Evolutionary conservation across 1,139 yeast genomes (phyloP).

Genomic region (Nadsonia commutata): DNA sequence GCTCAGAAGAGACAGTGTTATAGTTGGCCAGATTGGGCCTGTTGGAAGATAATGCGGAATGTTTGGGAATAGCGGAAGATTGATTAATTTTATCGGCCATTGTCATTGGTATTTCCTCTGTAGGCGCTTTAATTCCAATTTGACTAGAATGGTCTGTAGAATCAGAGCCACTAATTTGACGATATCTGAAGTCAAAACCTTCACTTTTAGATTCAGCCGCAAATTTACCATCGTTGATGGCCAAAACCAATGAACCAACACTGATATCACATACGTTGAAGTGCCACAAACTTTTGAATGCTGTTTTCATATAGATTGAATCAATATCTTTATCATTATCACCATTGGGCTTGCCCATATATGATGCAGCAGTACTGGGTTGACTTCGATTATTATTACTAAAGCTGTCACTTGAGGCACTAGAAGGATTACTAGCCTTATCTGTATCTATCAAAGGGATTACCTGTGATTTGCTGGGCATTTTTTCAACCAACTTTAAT

Average conservation of each 20-base stretch:
- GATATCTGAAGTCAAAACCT: constrained; percentile 38
- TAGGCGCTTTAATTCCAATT: too few relatives aligned
- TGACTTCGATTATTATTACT: too few relatives aligned
- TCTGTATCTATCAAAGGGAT: constrained; percentile 11
- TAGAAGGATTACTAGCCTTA: too few relatives aligned
- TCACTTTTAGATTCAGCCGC: constrained; percentile 29
- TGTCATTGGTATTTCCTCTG: not conserved
- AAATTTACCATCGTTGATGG: constrained; percentile 28
- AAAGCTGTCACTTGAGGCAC: too few relatives aligned
- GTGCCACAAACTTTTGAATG: constrained; percentile 67
- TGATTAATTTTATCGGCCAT: not conserved
- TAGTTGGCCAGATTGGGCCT: too few relatives aligned
- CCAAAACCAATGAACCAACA: constrained; percentile 30
- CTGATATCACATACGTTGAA: constrained; percentile 54
- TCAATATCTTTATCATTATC: constrained; percentile 27
- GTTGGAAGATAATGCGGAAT: too few relatives aligned
- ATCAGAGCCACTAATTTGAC: too few relatives aligned
- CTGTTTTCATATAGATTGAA: constrained; percentile 32
- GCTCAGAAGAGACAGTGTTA: too few relatives aligned
- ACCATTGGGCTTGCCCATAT: constrained; percentile 15
- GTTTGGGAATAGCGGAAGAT: too few relatives aligned
- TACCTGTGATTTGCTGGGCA: constrained; percentile 34
- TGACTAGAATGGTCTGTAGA: too few relatives aligned
- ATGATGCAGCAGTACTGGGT: too few relatives aligned
- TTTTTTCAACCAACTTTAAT: constrained; percentile 46